Evolutionary conservation across 805 yeast species (phyloP), one percentile per base, ranked within the genome.

Genomic region (Starmerella vaccinii): DNA sequence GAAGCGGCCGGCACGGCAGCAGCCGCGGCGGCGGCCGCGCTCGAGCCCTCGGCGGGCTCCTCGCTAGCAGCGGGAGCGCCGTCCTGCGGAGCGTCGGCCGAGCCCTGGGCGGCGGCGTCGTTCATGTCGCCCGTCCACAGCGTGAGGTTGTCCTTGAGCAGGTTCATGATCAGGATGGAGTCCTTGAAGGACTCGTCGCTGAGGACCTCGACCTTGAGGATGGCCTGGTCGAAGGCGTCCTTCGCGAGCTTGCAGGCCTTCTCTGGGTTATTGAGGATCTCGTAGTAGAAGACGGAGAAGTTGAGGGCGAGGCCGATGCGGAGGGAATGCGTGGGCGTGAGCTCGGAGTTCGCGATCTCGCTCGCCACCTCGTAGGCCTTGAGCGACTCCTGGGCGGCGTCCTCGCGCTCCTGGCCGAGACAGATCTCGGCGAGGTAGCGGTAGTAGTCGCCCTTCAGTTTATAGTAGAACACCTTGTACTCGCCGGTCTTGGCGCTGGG

Each of bases 381-480:
- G 68, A 89, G 82, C 39, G 97, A 89, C 63, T 85, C 81, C 63
- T 85, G 87, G 49, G 97, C 95, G 55, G 97, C 95, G 60, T 80
- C 90, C 68, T 86, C 87, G 70, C 97, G 86, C 74, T 85, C 85
- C 64, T 87, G 96, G 61, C 87, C 81, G 63, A 83, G 76, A 59
- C 97, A 95, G 67, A 92, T 90, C 76, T 90, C 98, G 55, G 98
- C 98, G 72, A 90, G 79, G 73, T 90, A 90, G 76, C 98, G 95
- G 78, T 89, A 95, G 78, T 90, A 90, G 73, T 90, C 98, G 76
- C 98, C 98, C 78, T 90, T 89, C 96, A 90, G 90, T 81, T 90
- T 90, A 76, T 88, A 90, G 78, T 90, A 90, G 74, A 90, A 90
- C 51, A 90, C 98, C 78, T 90, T 90, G 49, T 96, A 87, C 76